Evolutionary conservation across 2,329 filamentous ascomycete genomes (phyloP), one percentile per base, ranked within the genome.

Genomic region (Venturia aucupariae): DNA sequence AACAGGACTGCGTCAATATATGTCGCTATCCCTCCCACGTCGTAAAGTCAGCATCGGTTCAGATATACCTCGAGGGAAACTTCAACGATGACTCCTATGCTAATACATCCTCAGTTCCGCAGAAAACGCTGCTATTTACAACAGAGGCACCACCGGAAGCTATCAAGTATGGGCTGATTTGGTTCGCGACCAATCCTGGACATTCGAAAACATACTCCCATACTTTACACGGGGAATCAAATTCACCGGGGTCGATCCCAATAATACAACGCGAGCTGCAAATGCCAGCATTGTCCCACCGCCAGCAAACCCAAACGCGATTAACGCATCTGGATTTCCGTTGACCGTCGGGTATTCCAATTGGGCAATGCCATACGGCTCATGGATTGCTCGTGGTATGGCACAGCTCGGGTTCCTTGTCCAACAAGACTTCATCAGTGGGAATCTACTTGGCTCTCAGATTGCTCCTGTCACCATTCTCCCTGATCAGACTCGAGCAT

Each of bases 151-250:
- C 11, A 51, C 11, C 11, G 62, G 57, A 17, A 60, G 48, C 17
- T 66, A 66, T 27, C 39, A 64, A 11, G n/a, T 30, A 30, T 75
- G 72, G 74, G 72, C 72, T 0, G 67, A 74, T 39, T 10, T 66
- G 0, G 71, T 75, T 1, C 72, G 68, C 5, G 74, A 76, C 60
- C 63, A 71, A 19, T 70, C 67, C 55, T 75, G 70, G 62, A 69
- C 65, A 0, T 75, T 69, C 41, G 70, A 72, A 13, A 69, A 68
- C 11, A 5, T 75, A 3, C 65, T 71, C 1, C 70, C 69, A 1
- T 75, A 71, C 64, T 75, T 73, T 66, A 67, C 72, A 44, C 69
- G 68, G 46, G 46, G 69, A 8, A 65, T 69, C 22, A 71, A 68
- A 15, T 69, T 75, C 59, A 74, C 70, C 0, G 30, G 13, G 5